These are phyloP conservation scores for Globisporangium rhizosaccharum DNA, from an alignment of 352 stramenopile genomes.

Conservation along the genomic window DNA sequence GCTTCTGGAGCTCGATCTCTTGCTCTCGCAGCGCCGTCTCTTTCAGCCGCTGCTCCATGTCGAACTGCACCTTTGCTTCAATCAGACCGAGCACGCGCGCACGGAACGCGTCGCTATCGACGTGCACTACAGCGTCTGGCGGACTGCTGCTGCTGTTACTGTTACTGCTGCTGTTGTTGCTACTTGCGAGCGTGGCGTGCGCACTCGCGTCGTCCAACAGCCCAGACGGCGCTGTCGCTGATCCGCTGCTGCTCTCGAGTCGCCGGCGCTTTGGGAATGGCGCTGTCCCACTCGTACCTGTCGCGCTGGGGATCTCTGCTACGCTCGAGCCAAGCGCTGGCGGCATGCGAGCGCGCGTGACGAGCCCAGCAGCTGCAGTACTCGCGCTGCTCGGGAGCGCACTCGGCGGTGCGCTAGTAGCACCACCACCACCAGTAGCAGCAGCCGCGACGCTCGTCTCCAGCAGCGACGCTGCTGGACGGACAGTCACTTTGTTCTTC, in stretches of 20 bases:
- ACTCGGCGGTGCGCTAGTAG: neutral
- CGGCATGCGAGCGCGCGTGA: too few relatives aligned
- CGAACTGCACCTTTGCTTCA: conserved; percentile 79
- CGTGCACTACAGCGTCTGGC: conserved; percentile 2
- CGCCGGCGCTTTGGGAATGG: conserved; percentile 10
- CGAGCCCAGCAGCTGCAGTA: too few relatives aligned
- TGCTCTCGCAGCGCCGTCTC: conserved; percentile 74
- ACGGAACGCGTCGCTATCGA: conserved; percentile 48
- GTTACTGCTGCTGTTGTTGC: neutral
- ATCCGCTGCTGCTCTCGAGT: conserved; percentile 18
- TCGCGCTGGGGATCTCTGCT: too few relatives aligned
- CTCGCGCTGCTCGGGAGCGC: neutral
- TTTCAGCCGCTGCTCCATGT: conserved; percentile 73
- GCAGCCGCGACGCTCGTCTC: conserved; percentile 17
- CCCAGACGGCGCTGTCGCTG: neutral
- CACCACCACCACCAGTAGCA: neutral
- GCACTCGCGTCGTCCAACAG: neutral
- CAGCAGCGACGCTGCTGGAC: conserved; percentile 11
- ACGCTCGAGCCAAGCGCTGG: too few relatives aligned
- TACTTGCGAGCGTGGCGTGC: neutral
- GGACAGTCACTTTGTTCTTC: conserved; percentile 38
- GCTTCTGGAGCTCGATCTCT: conserved; percentile 79
- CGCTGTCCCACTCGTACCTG: neutral
- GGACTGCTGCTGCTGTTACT: neutral
- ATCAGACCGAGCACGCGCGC: conserved; percentile 62